Base-by-base conservation (phyloP, 1,284 basidiomycete genomes). In the Sanghuangporus sanghuang region DNA sequence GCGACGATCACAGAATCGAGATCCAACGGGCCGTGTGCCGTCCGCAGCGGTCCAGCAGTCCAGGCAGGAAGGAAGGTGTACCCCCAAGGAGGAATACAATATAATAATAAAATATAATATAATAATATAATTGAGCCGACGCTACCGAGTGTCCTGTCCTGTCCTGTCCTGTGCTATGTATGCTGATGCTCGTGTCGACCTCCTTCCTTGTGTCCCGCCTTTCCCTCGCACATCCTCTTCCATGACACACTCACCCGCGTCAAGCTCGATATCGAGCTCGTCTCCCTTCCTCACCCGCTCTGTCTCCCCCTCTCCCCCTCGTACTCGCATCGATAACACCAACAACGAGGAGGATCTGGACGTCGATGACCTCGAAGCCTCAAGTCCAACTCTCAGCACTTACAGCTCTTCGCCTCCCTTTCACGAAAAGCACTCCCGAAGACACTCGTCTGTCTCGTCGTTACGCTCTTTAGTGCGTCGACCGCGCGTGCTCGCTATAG, bases 281-380 rank as follows among this genome's bases (percentile, higher is more conserved):
- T 39, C 60, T 4, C 62, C 42, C 44, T 46, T 63, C 62, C 62
- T 54, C 32, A 12, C 60, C 1, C 54, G 44, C 55, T 27, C 44
- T 4, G 16, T n/a, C 16, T 46, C 44, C 44, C 21, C n/a, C 1
- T 40, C 36, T 8, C 39, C 58, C 16, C 48, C 58, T 18, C 58
- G 32, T 49, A 21, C 11, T 23, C 32, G 38, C 35, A 42, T 57
- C 48, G 44, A 57, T 8, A 27, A 39, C 39, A 39, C 9, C 21
- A 18, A 39, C 18, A 40, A 62, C 40, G 18, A 21, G 50, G 58
- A 59, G 12, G 54, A 52, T 21, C 23, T 42, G 21, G 39, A 36
- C 35, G 32, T n/a, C 7, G 57, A 54, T 40, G 63, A 64, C 57
- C 63, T 64, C 38, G 63, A 64, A 23, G 52, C 58, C 21, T 46